Percentiles rank a stretch among this genome's conserved stretches.
Evolutionary conservation across 2,329 filamentous ascomycete genomes (phyloP).

Genomic region (Trichoderma aggressivum): DNA sequence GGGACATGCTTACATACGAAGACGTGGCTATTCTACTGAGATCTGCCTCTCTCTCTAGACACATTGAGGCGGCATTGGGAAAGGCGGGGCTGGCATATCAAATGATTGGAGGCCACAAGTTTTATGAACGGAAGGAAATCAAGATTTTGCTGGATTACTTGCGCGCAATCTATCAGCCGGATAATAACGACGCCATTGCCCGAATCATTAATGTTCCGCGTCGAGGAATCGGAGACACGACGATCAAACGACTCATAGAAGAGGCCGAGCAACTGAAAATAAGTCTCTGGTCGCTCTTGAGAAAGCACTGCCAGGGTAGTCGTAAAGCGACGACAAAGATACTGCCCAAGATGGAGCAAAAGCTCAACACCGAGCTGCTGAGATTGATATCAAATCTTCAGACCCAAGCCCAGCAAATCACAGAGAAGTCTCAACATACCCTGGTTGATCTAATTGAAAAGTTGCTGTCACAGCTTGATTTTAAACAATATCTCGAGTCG

Average conservation of each 20-base stretch:
- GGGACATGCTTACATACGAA: conserved; percentile 65
- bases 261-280: conserved; percentile 69
- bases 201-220: conserved; percentile 82
- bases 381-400: conserved; percentile 38
- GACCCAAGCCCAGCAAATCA: conserved; percentile 30
- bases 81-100: conserved; percentile 80
- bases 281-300: conserved; percentile 73
- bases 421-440: conserved; percentile 28
- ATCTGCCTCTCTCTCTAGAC: conserved; percentile 75
- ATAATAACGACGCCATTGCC: conserved; percentile 81
- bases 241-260: conserved; percentile 68
- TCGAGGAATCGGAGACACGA: conserved; percentile 75
- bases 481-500: conserved; percentile 69
- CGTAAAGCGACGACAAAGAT: conserved; percentile 48
- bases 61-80: conserved; percentile 80
- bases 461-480: conserved; percentile 62
- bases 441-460: conserved; percentile 50
- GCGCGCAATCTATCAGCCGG: conserved; percentile 76
- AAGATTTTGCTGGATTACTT: conserved; percentile 86
- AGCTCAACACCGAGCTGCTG: conserved; percentile 50
- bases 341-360: conserved; percentile 50
- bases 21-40: conserved; percentile 88
- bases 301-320: conserved; percentile 50
- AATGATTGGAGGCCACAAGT: conserved; percentile 87
- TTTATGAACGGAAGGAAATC: conserved; percentile 89